Evolutionary conservation across 2,329 filamentous ascomycete species (phyloP).

Genomic region (Cercospora sojina): DNA sequence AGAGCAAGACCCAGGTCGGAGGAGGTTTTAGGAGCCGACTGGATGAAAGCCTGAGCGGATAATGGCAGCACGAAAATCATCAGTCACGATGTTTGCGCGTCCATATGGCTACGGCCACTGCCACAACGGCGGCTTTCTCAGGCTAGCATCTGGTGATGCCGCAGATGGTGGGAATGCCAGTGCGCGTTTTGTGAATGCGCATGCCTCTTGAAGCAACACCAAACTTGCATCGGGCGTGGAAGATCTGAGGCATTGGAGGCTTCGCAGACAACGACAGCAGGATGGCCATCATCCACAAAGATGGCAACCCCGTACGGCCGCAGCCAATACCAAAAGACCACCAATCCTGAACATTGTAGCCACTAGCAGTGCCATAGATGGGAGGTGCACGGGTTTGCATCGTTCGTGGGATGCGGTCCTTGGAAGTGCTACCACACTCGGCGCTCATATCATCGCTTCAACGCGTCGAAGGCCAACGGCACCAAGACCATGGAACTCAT

Average conservation of each 20-base stretch:
- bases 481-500: background rate
- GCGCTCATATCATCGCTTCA: background rate
- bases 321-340: background rate
- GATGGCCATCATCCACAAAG: background rate
- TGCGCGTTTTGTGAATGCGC: background rate
- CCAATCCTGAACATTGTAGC: background rate
- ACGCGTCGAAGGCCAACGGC: background rate
- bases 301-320: background rate
- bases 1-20: background rate
- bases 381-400: background rate
- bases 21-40: background rate
- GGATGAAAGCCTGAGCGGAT: background rate
- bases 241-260: background rate
- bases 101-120: background rate
- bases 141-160: background rate
- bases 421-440: background rate
- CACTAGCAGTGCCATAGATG: background rate
- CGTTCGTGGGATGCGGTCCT: no score
- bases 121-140: background rate
- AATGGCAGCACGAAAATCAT: background rate
- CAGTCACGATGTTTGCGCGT: background rate
- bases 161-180: background rate
- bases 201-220: background rate
- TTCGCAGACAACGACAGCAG: background rate
- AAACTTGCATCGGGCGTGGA: background rate